Evolutionary conservation across 2,329 filamentous ascomycete species (phyloP), one percentile per base, ranked within the genome.

Genomic region (Dactylellina sp.): DNA sequence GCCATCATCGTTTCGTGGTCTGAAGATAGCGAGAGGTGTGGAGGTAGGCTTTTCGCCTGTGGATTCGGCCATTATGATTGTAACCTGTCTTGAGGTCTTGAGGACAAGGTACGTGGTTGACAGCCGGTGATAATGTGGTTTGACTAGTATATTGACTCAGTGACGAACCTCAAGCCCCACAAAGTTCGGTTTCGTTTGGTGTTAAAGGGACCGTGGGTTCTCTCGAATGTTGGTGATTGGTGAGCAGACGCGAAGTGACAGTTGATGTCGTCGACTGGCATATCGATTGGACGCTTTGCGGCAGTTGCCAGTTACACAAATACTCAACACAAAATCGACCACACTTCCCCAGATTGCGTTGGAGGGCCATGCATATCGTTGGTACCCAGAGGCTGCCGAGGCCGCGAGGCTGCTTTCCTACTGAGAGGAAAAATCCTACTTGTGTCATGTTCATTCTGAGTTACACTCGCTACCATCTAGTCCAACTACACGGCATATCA

Each of bases 231-330:
- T n/a, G 49, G 20, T 22, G 25, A 47, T 32, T 25, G 46, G 46
- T 35, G 32, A 28, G 18, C n/a, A 22, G 9, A n/a, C n/a, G 37
- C 9, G 22, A 16, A 40, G 9, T 16, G 9, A 18, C n/a, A 35
- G 50, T 59, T 35, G 35, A 44, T 44, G n/a, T 71, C 25, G 39
- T n/a, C n/a, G n/a, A n/a, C n/a, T n/a, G n/a, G n/a, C n/a, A n/a
- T n/a, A n/a, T n/a, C n/a, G 39, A 35, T 39, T 66, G 44, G 24
- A 32, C 53, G 24, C 18, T 49, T 62, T 16, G 12, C n/a, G 37
- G 37, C 11, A 40, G 9, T 59, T 60, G 60, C 60, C 61, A 72
- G 68, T 72, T 72, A 65, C 68, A 72, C 60, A 72, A 53, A 20
- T 9, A 1, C 35, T 12, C 68, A 72, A 72, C 68, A 20, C 68